phyloP scores from a whole-genome alignment of 139 green algal species.

The Picochlorum costavermella region DNA sequence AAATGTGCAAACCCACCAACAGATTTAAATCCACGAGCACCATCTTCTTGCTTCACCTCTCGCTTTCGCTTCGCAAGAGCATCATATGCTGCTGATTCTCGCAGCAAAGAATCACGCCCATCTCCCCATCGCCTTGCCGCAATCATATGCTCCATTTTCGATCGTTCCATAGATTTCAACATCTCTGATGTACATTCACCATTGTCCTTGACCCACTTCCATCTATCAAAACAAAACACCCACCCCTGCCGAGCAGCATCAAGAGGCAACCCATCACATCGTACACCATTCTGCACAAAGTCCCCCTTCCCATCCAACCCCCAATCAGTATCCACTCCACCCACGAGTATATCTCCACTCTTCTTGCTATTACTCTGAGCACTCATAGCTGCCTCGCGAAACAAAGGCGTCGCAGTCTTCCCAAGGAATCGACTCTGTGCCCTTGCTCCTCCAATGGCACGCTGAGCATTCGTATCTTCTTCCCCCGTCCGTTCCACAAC shows the following conservation, averaged over 20 bases:
- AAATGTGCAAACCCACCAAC: constrained; percentile 69
- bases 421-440: constrained; percentile 26
- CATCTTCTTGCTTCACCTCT: background rate
- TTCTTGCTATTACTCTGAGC: background rate
- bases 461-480: background rate
- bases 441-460: constrained; percentile 12
- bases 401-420: constrained; percentile 22
- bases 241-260: background rate
- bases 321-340: background rate
- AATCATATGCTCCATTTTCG: constrained; percentile 14
- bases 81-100: background rate
- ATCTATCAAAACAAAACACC: background rate
- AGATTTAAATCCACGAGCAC: constrained; percentile 42
- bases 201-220: background rate
- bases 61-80: background rate
- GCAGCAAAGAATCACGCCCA: constrained; percentile 16
- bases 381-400: background rate
- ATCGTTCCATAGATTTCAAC: background rate
- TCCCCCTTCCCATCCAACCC: background rate
- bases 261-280: constrained; percentile 1
- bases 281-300: background rate
- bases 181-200: background rate
- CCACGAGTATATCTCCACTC: background rate
- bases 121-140: constrained; percentile 27
- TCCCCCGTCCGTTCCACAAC: background rate